Conservation (phyloP, 2,329 filamentous ascomycete species). For the Diaporthe eres region DNA sequence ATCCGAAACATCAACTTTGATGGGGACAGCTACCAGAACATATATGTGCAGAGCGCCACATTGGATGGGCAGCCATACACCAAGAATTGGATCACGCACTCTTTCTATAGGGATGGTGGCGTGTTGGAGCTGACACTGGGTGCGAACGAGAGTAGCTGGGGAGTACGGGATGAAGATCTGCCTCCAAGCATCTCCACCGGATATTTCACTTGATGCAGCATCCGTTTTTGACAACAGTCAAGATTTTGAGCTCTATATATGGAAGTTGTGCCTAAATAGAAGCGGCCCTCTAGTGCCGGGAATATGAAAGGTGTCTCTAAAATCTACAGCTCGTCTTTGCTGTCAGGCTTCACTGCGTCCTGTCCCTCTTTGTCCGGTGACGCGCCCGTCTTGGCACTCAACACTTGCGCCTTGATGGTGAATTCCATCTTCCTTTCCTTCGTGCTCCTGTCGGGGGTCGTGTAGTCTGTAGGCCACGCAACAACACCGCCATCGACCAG, state of each 20-base stretch:
- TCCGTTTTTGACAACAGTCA: too few relatives aligned
- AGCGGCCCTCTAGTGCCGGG: fast-evolving
- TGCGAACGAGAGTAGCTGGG: constrained; percentile 66
- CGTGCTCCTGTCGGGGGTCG: constrained; percentile 45
- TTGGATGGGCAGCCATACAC: constrained; percentile 68
- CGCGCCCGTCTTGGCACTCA: constrained; percentile 48
- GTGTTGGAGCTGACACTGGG: constrained; percentile 69
- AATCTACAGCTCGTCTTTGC: constrained; percentile 40
- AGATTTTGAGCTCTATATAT: neutral
- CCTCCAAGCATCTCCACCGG: constrained; percentile 59
- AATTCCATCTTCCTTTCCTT: constrained; percentile 52
- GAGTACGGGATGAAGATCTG: constrained; percentile 62
- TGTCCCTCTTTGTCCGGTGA: constrained; percentile 14
- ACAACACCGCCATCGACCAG: constrained; percentile 48
- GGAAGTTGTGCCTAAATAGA: neutral
- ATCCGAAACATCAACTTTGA: constrained; percentile 72
- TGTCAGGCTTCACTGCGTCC: constrained; percentile 25
- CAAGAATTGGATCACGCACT: constrained; percentile 72
- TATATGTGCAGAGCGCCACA: constrained; percentile 71
- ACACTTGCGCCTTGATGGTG: constrained; percentile 52
- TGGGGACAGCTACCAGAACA: constrained; percentile 60
- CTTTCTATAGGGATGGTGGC: constrained; percentile 71
- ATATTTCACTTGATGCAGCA: constrained; percentile 34
- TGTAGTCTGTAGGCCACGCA: constrained; percentile 50
- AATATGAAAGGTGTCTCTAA: neutral